Conservation (phyloP, 805 yeast genomes). For the Candida stauntonica region DNA sequence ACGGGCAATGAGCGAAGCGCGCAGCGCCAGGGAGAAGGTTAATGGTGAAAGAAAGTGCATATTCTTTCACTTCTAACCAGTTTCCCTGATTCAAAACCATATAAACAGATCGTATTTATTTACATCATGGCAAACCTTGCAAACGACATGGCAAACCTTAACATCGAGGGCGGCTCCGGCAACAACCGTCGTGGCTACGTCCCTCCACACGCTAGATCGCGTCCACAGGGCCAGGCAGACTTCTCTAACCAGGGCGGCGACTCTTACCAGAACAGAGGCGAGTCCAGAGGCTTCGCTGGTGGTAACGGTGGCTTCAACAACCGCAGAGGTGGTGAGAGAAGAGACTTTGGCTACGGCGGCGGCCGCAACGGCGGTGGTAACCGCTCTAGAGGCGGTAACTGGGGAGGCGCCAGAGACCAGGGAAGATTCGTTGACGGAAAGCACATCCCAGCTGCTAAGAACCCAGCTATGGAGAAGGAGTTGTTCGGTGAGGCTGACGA, state of each 20-base stretch:
- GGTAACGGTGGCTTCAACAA: no score
- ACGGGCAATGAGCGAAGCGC: no score
- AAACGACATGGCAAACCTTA: constrained; percentile 52
- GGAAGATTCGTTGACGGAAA: constrained; percentile 87
- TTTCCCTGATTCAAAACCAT: no score
- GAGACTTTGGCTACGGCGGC: constrained; percentile 2
- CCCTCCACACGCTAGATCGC: constrained; percentile 49
- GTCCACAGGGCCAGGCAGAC: constrained; percentile 26
- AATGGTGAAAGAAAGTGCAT: no score
- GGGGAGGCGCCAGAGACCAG: constrained; percentile 39
- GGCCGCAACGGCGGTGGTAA: constrained; percentile 14
- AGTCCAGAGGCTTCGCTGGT: constrained; percentile 13
- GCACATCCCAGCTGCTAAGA: constrained; percentile 76
- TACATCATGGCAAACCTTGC: constrained; percentile 49
- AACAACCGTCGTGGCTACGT: constrained; percentile 38
- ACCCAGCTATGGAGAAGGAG: constrained; percentile 67
- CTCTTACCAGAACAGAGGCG: constrained; percentile 8
- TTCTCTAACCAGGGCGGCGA: constrained; percentile 5
- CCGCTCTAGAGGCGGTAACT: constrained; percentile 24
- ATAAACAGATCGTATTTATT: no score
- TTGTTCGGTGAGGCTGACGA: constrained; percentile 75
- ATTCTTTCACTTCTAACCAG: no score
- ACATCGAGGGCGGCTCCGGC: constrained; percentile 36
- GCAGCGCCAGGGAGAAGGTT: no score
- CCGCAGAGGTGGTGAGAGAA: constrained; percentile 13